Conservation (phyloP, 176 grass and related monocot genomes). For the Typha latifolia region DNA sequence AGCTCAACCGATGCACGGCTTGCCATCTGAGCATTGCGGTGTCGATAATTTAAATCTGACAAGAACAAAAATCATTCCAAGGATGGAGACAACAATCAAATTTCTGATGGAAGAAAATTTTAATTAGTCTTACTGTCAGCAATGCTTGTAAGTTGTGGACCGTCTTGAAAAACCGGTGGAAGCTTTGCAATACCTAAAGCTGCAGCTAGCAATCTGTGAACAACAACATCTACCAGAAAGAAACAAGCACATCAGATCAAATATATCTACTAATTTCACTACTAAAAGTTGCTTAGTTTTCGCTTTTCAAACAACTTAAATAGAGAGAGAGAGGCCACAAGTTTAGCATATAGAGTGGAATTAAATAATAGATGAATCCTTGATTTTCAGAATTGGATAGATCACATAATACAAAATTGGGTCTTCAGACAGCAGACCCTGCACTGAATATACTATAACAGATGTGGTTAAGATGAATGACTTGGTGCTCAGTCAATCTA, state of each 20-base stretch:
- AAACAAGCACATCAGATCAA: neutral
- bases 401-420: too few relatives aligned
- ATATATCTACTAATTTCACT: neutral
- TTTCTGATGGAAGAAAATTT: conserved; percentile 9
- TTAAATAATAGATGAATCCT: too few relatives aligned
- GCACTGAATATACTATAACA: too few relatives aligned
- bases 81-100: conserved; percentile 9
- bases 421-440: too few relatives aligned
- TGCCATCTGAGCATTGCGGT: conserved; percentile 98
- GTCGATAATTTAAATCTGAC: conserved; percentile 83
- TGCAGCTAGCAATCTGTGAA: conserved; percentile 93
- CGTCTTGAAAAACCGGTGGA: conserved; percentile 87
- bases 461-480: too few relatives aligned
- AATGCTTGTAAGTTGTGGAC: conserved; percentile 69
- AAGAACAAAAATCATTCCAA: conserved; percentile 18
- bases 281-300: neutral
- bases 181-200: conserved; percentile 85
- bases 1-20: conserved; percentile 92
- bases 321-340: neutral
- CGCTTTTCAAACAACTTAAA: neutral
- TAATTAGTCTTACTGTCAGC: conserved; percentile 71
- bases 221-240: conserved; percentile 76
- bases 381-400: too few relatives aligned
- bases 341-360: too few relatives aligned
- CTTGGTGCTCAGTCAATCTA: too few relatives aligned